phyloP scores from a whole-genome alignment of 306 rosid genomes.

The Medicago arabica region DNA sequence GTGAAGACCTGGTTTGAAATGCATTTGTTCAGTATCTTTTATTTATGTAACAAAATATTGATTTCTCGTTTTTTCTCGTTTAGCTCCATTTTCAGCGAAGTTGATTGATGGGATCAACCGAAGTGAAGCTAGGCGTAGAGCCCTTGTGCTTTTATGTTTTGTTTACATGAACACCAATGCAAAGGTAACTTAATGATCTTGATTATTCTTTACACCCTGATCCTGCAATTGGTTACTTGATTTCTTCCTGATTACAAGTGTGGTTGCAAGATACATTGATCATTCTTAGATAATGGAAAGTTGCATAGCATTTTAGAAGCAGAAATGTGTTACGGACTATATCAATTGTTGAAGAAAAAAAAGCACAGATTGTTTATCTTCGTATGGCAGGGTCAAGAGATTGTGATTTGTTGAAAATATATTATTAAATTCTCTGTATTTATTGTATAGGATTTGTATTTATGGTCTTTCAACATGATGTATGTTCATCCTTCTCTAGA shows the following conservation, averaged over 20 bases:
- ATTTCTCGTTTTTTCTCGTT: constrained; percentile 38
- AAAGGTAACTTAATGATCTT: constrained; percentile 55
- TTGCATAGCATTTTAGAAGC: constrained; percentile 25
- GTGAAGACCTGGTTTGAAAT: constrained; percentile 51
- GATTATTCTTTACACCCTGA: constrained; percentile 20
- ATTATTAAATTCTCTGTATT: background rate
- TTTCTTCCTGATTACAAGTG: constrained; percentile 12
- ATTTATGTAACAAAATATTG: constrained; percentile 31
- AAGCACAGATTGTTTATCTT: background rate
- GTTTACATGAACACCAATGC: constrained; percentile 63
- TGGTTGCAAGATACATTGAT: constrained; percentile 13
- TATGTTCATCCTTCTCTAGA: background rate
- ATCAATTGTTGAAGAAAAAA: background rate
- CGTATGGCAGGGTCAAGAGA: background rate
- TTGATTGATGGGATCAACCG: constrained; percentile 87
- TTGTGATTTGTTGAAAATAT: background rate
- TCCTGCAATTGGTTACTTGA: constrained; percentile 9
- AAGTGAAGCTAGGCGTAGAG: constrained; percentile 79
- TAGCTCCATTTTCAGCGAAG: constrained; percentile 75
- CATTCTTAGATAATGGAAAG: constrained; percentile 2
- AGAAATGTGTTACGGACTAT: constrained; percentile 1
- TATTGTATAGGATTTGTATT: background rate
- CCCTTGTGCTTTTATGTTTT: constrained; percentile 76
- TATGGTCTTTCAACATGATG: background rate
- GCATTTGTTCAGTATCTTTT: constrained; percentile 21